phyloP scores from a whole-genome alignment of 345 rosid species.

The Citrus unshiu region DNA sequence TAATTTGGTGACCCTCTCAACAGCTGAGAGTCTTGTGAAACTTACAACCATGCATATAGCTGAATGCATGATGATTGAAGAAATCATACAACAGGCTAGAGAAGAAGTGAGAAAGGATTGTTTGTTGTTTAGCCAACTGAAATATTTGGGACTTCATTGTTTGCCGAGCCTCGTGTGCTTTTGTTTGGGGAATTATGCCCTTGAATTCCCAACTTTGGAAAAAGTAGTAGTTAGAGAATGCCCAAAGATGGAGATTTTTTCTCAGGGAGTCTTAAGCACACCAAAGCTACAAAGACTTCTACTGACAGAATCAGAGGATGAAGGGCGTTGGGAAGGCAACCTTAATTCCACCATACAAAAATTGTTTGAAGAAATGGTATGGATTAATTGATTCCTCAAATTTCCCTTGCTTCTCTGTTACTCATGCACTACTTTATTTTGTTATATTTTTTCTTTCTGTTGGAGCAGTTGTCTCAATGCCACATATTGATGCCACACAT shows the following conservation, averaged over 20 bases:
- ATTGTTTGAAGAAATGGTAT: too few species aligned
- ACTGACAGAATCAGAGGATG: background rate
- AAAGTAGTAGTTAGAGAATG: background rate
- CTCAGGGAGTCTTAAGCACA: background rate
- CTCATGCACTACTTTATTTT: background rate
- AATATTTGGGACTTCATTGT: slow-evolving; percentile 5
- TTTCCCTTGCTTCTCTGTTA: background rate
- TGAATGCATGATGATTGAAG: slow-evolving; percentile 12
- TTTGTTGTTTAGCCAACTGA: background rate
- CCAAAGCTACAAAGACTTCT: background rate
- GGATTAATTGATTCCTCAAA: background rate
- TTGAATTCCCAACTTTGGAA: background rate
- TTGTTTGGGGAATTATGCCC: background rate
- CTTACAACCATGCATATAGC: slow-evolving; percentile 11
- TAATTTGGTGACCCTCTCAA: slow-evolving; percentile 4
- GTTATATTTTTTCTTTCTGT: background rate
- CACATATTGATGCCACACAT: background rate
- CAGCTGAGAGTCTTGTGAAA: slow-evolving; percentile 12
- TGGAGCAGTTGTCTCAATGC: too few species aligned
- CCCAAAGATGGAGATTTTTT: background rate
- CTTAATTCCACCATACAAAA: too few species aligned
- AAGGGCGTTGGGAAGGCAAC: background rate
- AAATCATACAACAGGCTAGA: background rate
- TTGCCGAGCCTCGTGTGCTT: slow-evolving; percentile 13
- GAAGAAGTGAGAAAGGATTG: background rate